A percentile compares a stretch with the other conserved stretches of the same genome.
Conservation (phyloP, 2,329 filamentous ascomycete species). For the Daldinia sp. region DNA sequence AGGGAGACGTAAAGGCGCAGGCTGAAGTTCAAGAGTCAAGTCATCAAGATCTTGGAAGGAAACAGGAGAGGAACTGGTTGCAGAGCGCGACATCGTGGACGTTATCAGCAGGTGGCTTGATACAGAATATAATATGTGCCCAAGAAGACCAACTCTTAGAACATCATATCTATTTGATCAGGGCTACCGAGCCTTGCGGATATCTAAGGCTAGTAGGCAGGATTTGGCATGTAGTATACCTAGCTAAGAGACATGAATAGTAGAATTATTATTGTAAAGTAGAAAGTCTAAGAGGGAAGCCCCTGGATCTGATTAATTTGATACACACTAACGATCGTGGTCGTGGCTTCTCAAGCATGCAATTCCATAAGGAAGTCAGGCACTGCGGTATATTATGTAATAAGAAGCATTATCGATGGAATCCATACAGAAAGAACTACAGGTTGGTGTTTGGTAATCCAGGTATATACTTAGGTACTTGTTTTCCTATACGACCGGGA, state of each 20-base stretch:
- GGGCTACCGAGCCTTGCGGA: slow-evolving; percentile 16
- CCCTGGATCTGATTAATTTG: neutral
- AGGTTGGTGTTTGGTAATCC: too few relatives aligned
- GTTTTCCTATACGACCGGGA: too few relatives aligned
- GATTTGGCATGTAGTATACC: neutral
- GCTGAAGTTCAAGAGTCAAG: slow-evolving; percentile 36
- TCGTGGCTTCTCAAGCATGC: neutral
- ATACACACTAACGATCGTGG: neutral
- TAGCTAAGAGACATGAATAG: slow-evolving; percentile 2
- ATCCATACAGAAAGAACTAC: neutral
- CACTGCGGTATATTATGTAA: neutral
- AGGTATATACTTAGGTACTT: too few relatives aligned
- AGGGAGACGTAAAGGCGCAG: slow-evolving; percentile 45
- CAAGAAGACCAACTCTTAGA: slow-evolving; percentile 41
- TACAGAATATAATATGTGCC: slow-evolving; percentile 38
- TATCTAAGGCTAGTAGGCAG: slow-evolving; percentile 3
- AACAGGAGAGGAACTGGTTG: slow-evolving; percentile 40
- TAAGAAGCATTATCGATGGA: too few relatives aligned
- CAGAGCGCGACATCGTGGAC: slow-evolving; percentile 30
- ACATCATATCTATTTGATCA: slow-evolving; percentile 20
- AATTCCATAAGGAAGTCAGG: neutral
- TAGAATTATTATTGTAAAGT: slow-evolving; percentile 1
- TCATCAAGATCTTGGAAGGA: slow-evolving; percentile 29
- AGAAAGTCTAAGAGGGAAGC: neutral
- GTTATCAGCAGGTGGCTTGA: slow-evolving; percentile 37